Base-by-base conservation (phyloP, 2,329 filamentous ascomycete species). In the Fusarium continuum region DNA sequence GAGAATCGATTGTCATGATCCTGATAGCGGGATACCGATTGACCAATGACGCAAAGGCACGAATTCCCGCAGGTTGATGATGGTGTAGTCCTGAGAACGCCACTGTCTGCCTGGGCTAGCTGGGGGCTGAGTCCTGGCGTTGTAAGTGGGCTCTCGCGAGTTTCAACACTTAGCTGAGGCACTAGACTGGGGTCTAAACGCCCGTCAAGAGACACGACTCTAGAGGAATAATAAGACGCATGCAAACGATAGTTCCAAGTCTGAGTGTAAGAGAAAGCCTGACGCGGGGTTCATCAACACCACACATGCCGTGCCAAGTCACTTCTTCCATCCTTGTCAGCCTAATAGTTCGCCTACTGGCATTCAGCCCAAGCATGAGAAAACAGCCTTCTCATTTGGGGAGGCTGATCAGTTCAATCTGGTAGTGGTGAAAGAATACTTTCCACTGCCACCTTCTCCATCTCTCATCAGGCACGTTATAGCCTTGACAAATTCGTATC, bases 101-200 rank as follows among this genome's bases (percentile, higher is more conserved):
- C 23, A 39, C 8, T 17, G 36, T 56, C 52, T 52, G 53, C 55
- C 55, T 59, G 22, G n/a, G n/a, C n/a, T n/a, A n/a, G 28, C 25
- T 19, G 9, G 11, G 31, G 54, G 56, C 56, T 36, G 39, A 52
- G 44, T 26, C 29, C 16, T 17, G 26, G 34, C 39, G 8, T 39
- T 40, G 26, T 26, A 2, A 13, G 13, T 49, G 6, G 28, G 11
- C 28, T 29, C 3, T 14, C 28, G 28, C 28, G 14, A 14, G n/a
- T 29, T 29, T 14, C 13, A 14, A 13, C 13, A 6, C 13, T 6
- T 11, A 35, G 32, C 32, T 17, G 10, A 35, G n/a, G 3, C n/a
- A 20, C 16, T 11, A 35, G 32, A 11, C 14, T 35, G 32, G 6
- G 16, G 16, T 4, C 32, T 20, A 29, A 29, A 20, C 46, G 38